These are phyloP conservation scores for Aspergillus conjunctus DNA, from an alignment of 495 filamentous ascomycete genomes.

Conservation along the genomic window DNA sequence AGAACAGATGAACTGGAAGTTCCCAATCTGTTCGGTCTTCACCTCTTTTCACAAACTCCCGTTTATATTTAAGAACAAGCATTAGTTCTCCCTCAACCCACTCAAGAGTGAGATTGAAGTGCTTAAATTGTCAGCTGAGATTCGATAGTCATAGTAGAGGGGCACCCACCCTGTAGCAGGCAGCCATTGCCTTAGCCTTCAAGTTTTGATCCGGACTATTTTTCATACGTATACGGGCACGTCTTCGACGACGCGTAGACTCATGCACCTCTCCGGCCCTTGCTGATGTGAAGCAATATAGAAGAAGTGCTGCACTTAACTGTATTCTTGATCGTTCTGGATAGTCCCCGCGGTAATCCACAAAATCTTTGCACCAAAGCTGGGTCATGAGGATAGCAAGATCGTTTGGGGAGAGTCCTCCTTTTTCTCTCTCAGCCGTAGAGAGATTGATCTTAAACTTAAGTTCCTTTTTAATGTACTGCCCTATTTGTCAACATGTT, in stretches of 20 bases:
- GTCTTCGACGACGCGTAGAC: not conserved
- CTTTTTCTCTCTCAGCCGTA: not conserved
- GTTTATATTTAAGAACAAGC: conserved; percentile 19
- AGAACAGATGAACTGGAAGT: conserved; percentile 19
- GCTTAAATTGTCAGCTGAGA: conserved; percentile 15
- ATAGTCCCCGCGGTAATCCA: conserved; percentile 1
- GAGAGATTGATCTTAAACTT: not conserved
- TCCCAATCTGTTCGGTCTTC: conserved; percentile 17
- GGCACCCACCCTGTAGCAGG: conserved; percentile 15
- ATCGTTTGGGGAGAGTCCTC: conserved; percentile 5
- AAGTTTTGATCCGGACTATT: not conserved
- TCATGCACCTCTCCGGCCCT: conserved; percentile 6
- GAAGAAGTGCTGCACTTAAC: not conserved
- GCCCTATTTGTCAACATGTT: not conserved
- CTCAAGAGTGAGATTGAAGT: conserved; percentile 22
- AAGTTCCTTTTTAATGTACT: not conserved
- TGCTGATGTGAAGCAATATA: conserved; percentile 6
- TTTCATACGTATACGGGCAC: too few species aligned
- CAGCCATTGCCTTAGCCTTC: not conserved
- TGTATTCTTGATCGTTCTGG: conserved; percentile 6
- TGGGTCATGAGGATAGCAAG: conserved; percentile 7
- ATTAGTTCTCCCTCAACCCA: conserved; percentile 14
- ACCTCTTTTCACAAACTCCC: conserved; percentile 19
- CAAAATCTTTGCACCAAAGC: not conserved
- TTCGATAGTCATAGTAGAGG: too few species aligned